These are phyloP conservation scores for Nicotiana sylvestris DNA, from an alignment of 257 asterid genomes.

Conservation along the genomic window DNA sequence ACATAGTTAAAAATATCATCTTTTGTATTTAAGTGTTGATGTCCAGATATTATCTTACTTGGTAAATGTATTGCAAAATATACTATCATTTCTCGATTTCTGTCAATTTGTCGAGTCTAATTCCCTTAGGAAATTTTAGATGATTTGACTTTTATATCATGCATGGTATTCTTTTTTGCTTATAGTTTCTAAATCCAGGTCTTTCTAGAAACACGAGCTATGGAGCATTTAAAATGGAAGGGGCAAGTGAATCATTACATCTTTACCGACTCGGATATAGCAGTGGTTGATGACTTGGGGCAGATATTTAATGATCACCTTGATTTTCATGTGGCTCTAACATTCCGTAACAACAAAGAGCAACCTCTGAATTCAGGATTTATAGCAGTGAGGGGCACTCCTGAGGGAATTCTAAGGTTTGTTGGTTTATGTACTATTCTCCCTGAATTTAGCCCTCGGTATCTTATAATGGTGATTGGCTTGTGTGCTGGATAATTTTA, in stretches of 20 bases:
- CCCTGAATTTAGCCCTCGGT: neutral
- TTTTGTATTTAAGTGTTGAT: neutral
- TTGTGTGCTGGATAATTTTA: neutral
- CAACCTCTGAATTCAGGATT: conserved; percentile 96
- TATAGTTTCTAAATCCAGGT: conserved; percentile 36
- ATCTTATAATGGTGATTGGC: neutral
- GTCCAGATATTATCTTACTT: neutral
- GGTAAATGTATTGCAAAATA: neutral
- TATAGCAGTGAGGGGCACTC: conserved; percentile 85
- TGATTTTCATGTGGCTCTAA: conserved; percentile 75
- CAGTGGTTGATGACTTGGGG: conserved; percentile 70
- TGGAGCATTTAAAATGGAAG: conserved; percentile 42
- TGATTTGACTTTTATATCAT: neutral
- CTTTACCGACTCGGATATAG: conserved; percentile 91
- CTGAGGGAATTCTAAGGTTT: conserved; percentile 72
- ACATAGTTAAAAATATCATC: neutral
- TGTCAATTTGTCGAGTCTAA: neutral
- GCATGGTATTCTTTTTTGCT: neutral
- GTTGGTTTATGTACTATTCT: neutral
- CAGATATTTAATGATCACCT: conserved; percentile 55
- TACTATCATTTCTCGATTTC: neutral
- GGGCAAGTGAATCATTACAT: conserved; percentile 57
- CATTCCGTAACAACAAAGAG: conserved; percentile 91
- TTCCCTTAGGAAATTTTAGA: neutral
- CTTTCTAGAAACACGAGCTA: conserved; percentile 57